These are phyloP conservation scores for Mycena alexandri DNA, from an alignment of 768 basidiomycete genomes.

Conservation along the genomic window DNA sequence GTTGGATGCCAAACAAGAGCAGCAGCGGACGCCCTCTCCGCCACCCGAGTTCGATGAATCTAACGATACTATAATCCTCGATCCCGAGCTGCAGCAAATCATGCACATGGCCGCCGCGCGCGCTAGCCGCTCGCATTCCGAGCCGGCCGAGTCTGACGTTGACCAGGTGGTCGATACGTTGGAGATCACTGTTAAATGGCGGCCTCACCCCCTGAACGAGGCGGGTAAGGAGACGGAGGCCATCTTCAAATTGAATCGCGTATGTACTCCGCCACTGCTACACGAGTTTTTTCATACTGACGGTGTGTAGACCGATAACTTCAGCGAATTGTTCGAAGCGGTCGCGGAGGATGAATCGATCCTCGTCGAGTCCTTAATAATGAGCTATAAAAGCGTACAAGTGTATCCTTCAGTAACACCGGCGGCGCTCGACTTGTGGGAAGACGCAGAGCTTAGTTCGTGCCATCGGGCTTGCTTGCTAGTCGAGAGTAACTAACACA, in stretches of 20 bases:
- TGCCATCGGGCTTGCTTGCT: conserved; percentile 7
- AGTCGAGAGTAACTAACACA: background rate
- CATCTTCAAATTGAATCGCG: conserved; percentile 71
- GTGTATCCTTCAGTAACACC: conserved; percentile 81
- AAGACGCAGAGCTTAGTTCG: conserved; percentile 74
- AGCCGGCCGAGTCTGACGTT: conserved; percentile 39
- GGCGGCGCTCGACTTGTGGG: conserved; percentile 73
- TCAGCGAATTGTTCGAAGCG: conserved; percentile 74
- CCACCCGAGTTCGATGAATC: conserved; percentile 58
- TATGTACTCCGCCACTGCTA: conserved; percentile 43
- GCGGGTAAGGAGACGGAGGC: conserved; percentile 55
- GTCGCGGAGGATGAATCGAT: conserved; percentile 72
- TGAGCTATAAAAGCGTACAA: conserved; percentile 72
- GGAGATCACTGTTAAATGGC: conserved; percentile 71
- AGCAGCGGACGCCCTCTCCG: conserved; percentile 62
- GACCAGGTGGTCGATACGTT: conserved; percentile 52
- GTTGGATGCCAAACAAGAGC: conserved; percentile 40
- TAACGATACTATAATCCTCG: conserved; percentile 62
- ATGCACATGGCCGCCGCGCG: conserved; percentile 53
- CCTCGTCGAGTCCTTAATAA: conserved; percentile 63
- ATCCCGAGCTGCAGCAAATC: conserved; percentile 75
- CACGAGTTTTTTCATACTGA: background rate
- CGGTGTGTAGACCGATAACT: conserved; percentile 67
- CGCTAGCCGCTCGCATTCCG: conserved; percentile 42
- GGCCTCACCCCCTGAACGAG: conserved; percentile 69